Evolutionary conservation across 129 eudicot species (phyloP).

Genomic region (Pittosporum tobira): DNA sequence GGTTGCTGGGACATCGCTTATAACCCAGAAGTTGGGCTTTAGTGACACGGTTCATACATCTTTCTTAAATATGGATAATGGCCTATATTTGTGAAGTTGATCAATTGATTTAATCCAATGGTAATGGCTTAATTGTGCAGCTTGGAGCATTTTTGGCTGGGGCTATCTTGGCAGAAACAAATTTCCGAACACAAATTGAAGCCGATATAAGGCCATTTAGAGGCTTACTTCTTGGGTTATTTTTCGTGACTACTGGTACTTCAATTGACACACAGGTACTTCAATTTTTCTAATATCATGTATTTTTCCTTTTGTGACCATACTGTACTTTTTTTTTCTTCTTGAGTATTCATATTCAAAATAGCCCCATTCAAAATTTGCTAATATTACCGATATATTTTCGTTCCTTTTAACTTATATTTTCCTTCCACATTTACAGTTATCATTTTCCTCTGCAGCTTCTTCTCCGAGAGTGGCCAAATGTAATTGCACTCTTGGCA

Average conservation of each 20-base stretch:
- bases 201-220: slow-evolving; percentile 98
- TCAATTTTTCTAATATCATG: neutral
- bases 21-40: slow-evolving; percentile 93
- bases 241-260: slow-evolving; percentile 95
- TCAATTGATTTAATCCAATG: slow-evolving; percentile 4
- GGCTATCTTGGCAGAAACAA: slow-evolving; percentile 89
- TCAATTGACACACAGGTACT: slow-evolving; percentile 89
- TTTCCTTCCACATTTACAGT: no score
- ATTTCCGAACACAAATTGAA: slow-evolving; percentile 93
- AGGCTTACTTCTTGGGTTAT: slow-evolving; percentile 92
- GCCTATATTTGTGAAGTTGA: neutral
- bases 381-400: no score
- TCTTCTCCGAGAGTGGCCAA: slow-evolving; percentile 96
- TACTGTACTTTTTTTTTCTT: neutral
- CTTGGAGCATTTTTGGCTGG: slow-evolving; percentile 99
- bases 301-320: neutral
- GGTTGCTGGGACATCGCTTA: slow-evolving; percentile 98
- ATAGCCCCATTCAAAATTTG: no score
- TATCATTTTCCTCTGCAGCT: slow-evolving; percentile 42
- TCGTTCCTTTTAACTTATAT: no score
- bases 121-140: slow-evolving; percentile 33
- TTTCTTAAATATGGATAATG: neutral
- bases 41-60: slow-evolving; percentile 77
- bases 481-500: slow-evolving; percentile 77
- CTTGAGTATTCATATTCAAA: neutral